phyloP scores from a whole-genome alignment of 192 early-diverging fungal species.

The Linnemannia hyalina region DNA sequence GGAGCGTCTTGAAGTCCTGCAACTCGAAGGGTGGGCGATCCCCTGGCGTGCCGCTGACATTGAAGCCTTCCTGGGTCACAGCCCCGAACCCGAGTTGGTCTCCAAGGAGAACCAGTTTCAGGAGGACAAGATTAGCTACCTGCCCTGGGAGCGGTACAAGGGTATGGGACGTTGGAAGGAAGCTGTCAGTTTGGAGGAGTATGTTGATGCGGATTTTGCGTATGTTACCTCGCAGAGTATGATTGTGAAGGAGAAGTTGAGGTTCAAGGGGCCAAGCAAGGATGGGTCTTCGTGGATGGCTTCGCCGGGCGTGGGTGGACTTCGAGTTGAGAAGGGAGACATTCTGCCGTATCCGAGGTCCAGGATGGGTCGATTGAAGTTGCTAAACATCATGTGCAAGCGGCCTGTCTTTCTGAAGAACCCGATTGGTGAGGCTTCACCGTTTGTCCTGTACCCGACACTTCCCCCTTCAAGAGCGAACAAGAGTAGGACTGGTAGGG shows the following conservation, averaged over 20 bases:
- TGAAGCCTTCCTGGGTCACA: slow-evolving; percentile 10
- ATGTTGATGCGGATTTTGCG: neutral
- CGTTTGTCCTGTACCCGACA: neutral
- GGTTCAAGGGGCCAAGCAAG: neutral
- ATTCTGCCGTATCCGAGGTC: neutral
- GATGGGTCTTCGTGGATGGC: neutral
- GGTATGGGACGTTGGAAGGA: neutral
- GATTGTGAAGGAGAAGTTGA: neutral
- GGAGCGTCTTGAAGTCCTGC: slow-evolving; percentile 2
- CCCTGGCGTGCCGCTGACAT: slow-evolving; percentile 20
- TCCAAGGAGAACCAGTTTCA: neutral
- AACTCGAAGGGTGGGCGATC: slow-evolving; percentile 14
- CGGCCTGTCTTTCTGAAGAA: neutral
- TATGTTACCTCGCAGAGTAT: neutral
- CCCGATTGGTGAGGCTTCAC: neutral
- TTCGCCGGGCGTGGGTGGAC: neutral
- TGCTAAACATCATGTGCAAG: neutral
- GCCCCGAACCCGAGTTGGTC: neutral
- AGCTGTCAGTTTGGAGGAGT: neutral
- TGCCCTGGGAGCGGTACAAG: neutral
- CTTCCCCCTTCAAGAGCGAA: neutral
- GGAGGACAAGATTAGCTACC: neutral
- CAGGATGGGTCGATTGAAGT: neutral
- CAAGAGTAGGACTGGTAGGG: too few species aligned
- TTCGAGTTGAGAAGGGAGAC: neutral